Evolutionary conservation across 192 early-diverging fungal genomes (phyloP), one percentile per base, ranked within the genome.

Genomic region (Backusella tarrabulga): DNA sequence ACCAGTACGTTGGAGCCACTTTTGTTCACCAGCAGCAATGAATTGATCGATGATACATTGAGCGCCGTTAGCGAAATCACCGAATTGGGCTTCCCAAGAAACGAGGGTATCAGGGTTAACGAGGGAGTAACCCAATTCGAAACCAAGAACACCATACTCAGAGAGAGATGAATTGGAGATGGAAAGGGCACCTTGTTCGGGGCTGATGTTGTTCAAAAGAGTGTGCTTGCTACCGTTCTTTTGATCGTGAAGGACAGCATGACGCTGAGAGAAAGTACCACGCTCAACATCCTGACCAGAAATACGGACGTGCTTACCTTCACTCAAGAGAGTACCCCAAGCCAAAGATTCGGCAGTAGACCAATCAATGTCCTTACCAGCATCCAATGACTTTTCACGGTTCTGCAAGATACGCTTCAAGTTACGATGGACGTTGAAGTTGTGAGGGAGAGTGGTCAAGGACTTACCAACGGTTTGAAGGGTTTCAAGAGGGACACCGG

Each of bases 41-140:
- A 97, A 99, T 86, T 99, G 97, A 85, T 99, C 97, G 84, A 99
- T 95, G 73, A 99, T 98, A 85, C 91, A 91, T 87, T 99, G 98
- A 23, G 98, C 95, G 73, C 88, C 95, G 90, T 99, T 99, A 83
- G 93, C 93, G 83, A 99, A 97, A 85, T 99, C 97, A 75, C 98
- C 98, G 79, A 99, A 98, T 88, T 99, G 97, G 15, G 96, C 98
- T 85, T 99, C 98, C 97, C 97, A 99, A 77, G 97, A 87, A 36
- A 98, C 90, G 56, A 98, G 90, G 67, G 97, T 88, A 85, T 97
- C 94, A 56, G 98, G 97, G 88, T 94, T 94, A 66, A 94, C 95
- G 81, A 98, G 87, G 29, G 95, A 97, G 87, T 98, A 98, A 50
- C 98, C 98, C 11, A 97, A 91, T 88, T 99, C 98, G 79, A 97